Conservation (phyloP, 176 grass and related monocot genomes). For the Eragrostis nindensis region DNA sequence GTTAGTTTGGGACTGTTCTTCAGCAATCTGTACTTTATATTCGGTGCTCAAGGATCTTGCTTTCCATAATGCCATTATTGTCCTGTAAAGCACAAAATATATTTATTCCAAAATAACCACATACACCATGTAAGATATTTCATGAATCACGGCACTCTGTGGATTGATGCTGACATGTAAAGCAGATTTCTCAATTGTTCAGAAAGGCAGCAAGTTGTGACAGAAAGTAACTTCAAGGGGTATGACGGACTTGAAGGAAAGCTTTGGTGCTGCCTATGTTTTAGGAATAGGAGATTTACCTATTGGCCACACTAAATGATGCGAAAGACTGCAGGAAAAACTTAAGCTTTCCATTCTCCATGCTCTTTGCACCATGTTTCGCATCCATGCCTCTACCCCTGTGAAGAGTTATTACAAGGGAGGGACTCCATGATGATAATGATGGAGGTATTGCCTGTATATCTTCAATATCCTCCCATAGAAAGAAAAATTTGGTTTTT, state of each 20-base stretch:
- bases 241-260: conserved; percentile 19
- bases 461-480: conserved; percentile 98
- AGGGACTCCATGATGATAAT: conserved; percentile 74
- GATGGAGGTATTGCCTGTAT: conserved; percentile 75
- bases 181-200: neutral
- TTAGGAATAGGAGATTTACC: conserved; percentile 51
- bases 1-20: conserved; percentile 73
- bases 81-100: conserved; percentile 58
- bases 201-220: conserved; percentile 1
- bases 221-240: neutral
- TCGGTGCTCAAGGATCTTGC: conserved; percentile 78
- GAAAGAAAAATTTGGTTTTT: conserved; percentile 92
- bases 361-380: conserved; percentile 85
- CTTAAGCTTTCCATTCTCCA: conserved; percentile 83
- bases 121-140: conserved; percentile 37
- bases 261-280: neutral
- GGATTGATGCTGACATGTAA: neutral
- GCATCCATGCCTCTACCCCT: conserved; percentile 86
- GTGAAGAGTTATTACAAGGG: conserved; percentile 73
- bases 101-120: conserved; percentile 28
- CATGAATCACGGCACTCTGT: conserved; percentile 21
- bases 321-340: conserved; percentile 91
- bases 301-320: conserved; percentile 89
- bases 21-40: conserved; percentile 73
- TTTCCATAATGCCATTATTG: conserved; percentile 94